Evolutionary conservation across 2,329 filamentous ascomycete species (phyloP).

Genomic region (Pseudogymnoascus sp.): DNA sequence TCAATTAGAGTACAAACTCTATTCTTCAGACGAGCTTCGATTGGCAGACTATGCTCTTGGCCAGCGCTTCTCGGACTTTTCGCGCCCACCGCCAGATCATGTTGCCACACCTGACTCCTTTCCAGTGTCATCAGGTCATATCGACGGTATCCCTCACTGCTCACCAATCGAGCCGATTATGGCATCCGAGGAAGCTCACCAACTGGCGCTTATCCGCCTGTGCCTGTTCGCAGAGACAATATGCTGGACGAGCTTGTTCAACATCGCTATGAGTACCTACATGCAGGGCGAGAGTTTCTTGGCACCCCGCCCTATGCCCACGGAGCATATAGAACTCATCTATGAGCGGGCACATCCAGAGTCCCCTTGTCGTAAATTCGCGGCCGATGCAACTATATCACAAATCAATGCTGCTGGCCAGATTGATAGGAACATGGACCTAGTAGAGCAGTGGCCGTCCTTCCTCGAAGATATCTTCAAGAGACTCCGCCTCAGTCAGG

Average conservation of each 20-base stretch:
- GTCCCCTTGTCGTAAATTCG: slow-evolving; percentile 11
- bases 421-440: slow-evolving; percentile 6
- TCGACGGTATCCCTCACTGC: neutral
- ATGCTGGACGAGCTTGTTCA: slow-evolving; percentile 14
- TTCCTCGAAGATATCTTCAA: slow-evolving; percentile 7
- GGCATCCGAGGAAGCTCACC: slow-evolving; percentile 3
- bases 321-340: slow-evolving; percentile 12
- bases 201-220: slow-evolving; percentile 13
- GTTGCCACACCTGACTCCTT: neutral
- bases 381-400: slow-evolving; percentile 9
- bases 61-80: neutral
- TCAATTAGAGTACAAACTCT: neutral
- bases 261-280: slow-evolving; percentile 14
- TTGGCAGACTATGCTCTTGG: neutral
- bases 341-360: slow-evolving; percentile 12
- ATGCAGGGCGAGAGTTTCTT: slow-evolving; percentile 11
- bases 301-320: neutral
- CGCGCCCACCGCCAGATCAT: neutral
- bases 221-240: slow-evolving; percentile 15
- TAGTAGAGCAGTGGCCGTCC: slow-evolving; percentile 2
- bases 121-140: neutral
- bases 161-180: neutral
- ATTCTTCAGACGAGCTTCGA: slow-evolving; percentile 1
- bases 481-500: neutral
- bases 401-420: neutral